A percentile compares a stretch with the other conserved stretches of the same genome.
These are phyloP conservation scores for Laetiporus sulphureus DNA, from an alignment of 1,284 basidiomycete species.

Conservation along the genomic window DNA sequence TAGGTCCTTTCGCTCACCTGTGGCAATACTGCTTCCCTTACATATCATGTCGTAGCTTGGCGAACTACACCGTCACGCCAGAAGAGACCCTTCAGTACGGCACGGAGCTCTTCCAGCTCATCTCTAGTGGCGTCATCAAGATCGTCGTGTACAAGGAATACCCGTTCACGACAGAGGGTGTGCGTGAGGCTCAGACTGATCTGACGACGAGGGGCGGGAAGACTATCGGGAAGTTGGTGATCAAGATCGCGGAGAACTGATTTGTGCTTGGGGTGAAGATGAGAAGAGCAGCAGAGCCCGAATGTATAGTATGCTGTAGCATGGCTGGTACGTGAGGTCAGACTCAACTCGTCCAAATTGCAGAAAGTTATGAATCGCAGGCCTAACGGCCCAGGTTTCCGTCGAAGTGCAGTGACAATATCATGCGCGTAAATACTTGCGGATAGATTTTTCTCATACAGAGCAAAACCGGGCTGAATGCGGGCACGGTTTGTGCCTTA, in stretches of 20 bases:
- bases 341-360: too few relatives aligned
- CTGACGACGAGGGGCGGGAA: constrained; percentile 57
- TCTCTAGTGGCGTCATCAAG: constrained; percentile 59
- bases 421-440: too few relatives aligned
- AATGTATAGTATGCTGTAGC: too few relatives aligned
- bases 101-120: constrained; percentile 58
- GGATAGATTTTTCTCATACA: too few relatives aligned
- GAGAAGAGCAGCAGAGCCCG: too few relatives aligned
- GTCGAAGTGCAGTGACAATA: too few relatives aligned
- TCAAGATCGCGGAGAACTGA: constrained; percentile 41
- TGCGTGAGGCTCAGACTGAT: constrained; percentile 74
- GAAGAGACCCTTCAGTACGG: constrained; percentile 69
- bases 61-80: constrained; percentile 65
- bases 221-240: constrained; percentile 78
- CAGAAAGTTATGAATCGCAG: too few relatives aligned
- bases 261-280: too few relatives aligned
- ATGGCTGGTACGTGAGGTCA: too few relatives aligned
- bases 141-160: constrained; percentile 76
- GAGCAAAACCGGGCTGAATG: too few relatives aligned
- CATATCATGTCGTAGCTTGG: constrained; percentile 32
- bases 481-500: too few relatives aligned
- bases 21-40: background rate
- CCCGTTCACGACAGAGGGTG: constrained; percentile 77
- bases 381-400: too few relatives aligned
- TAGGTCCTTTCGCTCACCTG: constrained; percentile 20